Evolutionary conservation across 495 filamentous ascomycete species (phyloP), one percentile per base, ranked within the genome.

Genomic region (Astrocystis sublimbata): DNA sequence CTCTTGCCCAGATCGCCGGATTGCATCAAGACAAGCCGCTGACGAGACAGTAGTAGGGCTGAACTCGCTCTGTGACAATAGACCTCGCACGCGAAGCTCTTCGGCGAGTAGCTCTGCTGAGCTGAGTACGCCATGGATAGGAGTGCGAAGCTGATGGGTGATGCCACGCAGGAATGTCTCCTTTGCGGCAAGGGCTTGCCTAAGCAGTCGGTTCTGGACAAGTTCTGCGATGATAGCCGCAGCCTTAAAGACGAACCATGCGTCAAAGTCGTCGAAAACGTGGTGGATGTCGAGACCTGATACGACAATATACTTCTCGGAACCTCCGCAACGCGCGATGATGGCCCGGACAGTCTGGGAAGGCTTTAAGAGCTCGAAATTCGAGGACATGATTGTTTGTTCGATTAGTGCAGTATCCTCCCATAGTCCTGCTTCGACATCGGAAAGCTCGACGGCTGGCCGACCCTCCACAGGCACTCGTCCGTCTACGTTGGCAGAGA

Each of bases 111-210:
- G 69, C 30, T 78, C 76, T 4, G 65, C 67, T 42, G 68, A 71
- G 5, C 73, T 75, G 24, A 78, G 69, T 28, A 76, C 75, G 3
- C 73, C 76, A 63, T 78, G 76, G 3, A 78, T 67, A 15, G 76
- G 76, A 3, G 70, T 73, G 26, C 76, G 60, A 21, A 78, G 63
- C 38, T 78, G 75, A 60, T 78, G 76, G 26, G 75, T 76, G 10
- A 78, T 71, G 23, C 68, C 70, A 8, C 72, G 67, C 41, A 78
- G 71, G 43, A 78, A 78, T 26, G 74, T 72, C 8, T 71, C 68
- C 60, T 78, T 78, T 33, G 67, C 65, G n/a, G 43, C 58, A 41
- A 68, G 24, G 7, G 61, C 67, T 68, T 64, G 36, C 13, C 15
- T 17, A 19, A 64, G 54, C 1, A 64, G 62, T 21, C 56, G 56